Evolutionary conservation across 345 rosid species (phyloP).

Genomic region (Populus simonii): DNA sequence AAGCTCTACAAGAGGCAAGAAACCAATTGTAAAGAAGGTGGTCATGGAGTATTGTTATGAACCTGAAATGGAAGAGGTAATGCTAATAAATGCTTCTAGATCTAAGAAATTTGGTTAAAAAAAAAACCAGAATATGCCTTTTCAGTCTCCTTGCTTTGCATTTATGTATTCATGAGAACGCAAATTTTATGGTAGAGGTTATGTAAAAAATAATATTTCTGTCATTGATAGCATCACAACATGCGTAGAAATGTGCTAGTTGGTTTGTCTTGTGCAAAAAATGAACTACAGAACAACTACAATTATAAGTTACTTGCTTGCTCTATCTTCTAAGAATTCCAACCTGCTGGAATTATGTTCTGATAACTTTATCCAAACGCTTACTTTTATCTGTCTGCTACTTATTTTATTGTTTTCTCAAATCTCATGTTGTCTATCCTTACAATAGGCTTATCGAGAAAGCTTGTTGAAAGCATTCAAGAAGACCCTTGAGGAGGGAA

Average conservation of each 20-base stretch:
- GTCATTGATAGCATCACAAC: too few species aligned
- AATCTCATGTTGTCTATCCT: conserved; percentile 5
- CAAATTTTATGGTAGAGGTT: too few species aligned
- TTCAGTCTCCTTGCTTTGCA: conserved; percentile 4
- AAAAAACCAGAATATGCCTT: not conserved
- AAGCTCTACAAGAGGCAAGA: conserved; percentile 61
- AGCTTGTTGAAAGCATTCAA: conserved; percentile 95
- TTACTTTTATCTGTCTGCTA: not conserved
- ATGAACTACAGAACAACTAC: too few species aligned
- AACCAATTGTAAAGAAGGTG: conserved; percentile 56
- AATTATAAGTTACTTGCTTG: too few species aligned
- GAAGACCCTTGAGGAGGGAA: conserved; percentile 89
- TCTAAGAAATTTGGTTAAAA: not conserved
- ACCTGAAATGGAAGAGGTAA: conserved; percentile 99
- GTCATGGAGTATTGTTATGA: conserved; percentile 95
- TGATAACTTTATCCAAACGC: not conserved
- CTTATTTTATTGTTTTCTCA: not conserved
- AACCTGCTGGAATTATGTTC: too few species aligned
- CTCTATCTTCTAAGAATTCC: too few species aligned
- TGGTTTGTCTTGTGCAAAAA: too few species aligned
- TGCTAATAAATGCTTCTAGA: conserved; percentile 9
- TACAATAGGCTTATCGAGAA: conserved; percentile 67
- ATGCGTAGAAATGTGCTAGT: too few species aligned
- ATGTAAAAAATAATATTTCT: too few species aligned
- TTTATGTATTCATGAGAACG: not conserved